Percentiles rank a stretch among this genome's conserved stretches.
These are phyloP conservation scores for Fusarium coicis DNA, from an alignment of 2,329 filamentous ascomycete genomes.

Conservation along the genomic window DNA sequence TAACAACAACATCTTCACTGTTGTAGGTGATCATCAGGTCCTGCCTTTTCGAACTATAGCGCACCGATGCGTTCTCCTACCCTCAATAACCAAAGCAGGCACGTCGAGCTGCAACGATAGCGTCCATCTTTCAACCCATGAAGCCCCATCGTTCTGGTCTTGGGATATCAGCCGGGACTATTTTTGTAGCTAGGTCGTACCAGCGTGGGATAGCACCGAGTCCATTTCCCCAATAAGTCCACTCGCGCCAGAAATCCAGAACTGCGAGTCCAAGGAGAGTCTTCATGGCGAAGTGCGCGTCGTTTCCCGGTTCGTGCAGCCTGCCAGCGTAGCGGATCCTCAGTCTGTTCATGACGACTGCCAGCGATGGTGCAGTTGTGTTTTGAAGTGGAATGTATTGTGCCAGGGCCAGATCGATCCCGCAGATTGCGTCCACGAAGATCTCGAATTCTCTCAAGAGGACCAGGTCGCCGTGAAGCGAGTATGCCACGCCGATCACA, in stretches of 20 bases:
- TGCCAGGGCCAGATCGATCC: conserved; percentile 11
- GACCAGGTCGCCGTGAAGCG: neutral
- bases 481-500: conserved; percentile 4
- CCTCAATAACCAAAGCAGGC: neutral
- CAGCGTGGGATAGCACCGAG: neutral
- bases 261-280: conserved; percentile 53
- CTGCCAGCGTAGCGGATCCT: neutral
- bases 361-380: neutral
- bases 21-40: neutral
- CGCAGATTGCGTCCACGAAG: neutral
- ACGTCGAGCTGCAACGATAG: neutral
- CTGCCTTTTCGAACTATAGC: neutral
- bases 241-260: conserved; percentile 46
- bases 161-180: conserved; percentile 8
- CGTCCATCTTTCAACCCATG: neutral
- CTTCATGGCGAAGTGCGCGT: conserved; percentile 48
- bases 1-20: neutral
- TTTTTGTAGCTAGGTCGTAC: conserved; percentile 6
- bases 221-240: neutral
- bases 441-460: neutral
- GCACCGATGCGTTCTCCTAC: neutral
- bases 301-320: conserved; percentile 41
- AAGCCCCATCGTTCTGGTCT: neutral
- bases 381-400: neutral
- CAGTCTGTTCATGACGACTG: neutral